These are phyloP conservation scores for Candida xyloterini DNA, from an alignment of 805 yeast species.

Conservation along the genomic window DNA sequence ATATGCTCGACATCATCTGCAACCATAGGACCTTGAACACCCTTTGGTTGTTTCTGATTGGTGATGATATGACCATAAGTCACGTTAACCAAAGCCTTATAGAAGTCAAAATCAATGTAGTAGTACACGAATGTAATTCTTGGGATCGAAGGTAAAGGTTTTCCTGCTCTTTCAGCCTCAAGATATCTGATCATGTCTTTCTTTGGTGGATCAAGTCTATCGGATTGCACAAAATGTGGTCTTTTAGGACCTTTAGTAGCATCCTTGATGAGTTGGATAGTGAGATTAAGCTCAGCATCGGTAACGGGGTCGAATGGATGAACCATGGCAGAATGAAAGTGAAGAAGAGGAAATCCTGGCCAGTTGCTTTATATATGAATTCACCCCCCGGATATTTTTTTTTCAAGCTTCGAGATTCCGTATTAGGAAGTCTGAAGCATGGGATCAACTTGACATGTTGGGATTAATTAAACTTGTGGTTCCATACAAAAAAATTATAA, in stretches of 20 bases:
- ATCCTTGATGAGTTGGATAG: conserved; percentile 61
- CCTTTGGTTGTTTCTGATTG: conserved; percentile 53
- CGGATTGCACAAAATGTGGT: conserved; percentile 65
- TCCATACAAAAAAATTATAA: background rate
- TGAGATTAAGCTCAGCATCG: conserved; percentile 55
- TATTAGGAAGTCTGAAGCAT: conserved; percentile 9
- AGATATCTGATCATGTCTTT: conserved; percentile 62
- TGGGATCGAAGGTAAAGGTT: conserved; percentile 53
- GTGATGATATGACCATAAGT: conserved; percentile 60
- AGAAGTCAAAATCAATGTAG: conserved; percentile 51
- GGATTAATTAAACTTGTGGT: background rate
- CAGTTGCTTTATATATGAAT: conserved; percentile 1
- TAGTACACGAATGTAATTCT: conserved; percentile 69
- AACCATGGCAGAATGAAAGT: conserved; percentile 14
- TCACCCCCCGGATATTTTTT: conserved; percentile 1
- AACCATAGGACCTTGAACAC: conserved; percentile 67
- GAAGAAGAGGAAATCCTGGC: no score
- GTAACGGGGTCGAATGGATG: conserved; percentile 62
- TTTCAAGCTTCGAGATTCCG: conserved; percentile 10
- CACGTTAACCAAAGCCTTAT: conserved; percentile 71
- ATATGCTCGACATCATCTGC: conserved; percentile 58
- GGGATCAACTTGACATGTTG: conserved; percentile 1
- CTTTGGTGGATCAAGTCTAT: conserved; percentile 78
- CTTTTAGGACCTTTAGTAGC: conserved; percentile 47
- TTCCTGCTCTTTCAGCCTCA: conserved; percentile 61